Evolutionary conservation across 495 filamentous ascomycete species (phyloP).

Genomic region (Penicillium manginii): DNA sequence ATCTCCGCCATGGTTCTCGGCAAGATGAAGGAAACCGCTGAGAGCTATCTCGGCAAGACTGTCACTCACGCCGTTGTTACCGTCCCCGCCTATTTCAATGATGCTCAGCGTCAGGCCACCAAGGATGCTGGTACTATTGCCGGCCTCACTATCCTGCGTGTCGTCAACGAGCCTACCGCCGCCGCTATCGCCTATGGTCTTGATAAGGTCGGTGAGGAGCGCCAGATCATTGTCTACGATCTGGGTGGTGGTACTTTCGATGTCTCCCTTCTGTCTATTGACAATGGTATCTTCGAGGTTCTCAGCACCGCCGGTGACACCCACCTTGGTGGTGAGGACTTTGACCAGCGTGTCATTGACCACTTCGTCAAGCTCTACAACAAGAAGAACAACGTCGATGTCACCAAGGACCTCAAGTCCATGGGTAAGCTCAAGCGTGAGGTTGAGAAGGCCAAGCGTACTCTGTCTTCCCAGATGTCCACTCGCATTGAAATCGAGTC

Average conservation of each 20-base stretch:
- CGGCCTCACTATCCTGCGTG: slow-evolving; percentile 93
- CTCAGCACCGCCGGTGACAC: slow-evolving; percentile 98
- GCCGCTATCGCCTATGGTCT: slow-evolving; percentile 96
- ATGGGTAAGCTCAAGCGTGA: slow-evolving; percentile 99
- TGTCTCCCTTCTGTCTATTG: slow-evolving; percentile 97
- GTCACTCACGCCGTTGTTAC: slow-evolving; percentile 95
- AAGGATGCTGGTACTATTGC: slow-evolving; percentile 97
- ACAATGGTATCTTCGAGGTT: slow-evolving; percentile 97
- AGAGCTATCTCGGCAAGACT: slow-evolving; percentile 86
- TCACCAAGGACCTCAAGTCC: slow-evolving; percentile 94
- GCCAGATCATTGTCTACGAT: slow-evolving; percentile 96
- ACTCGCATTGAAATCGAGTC: slow-evolving; percentile 98
- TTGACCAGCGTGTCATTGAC: slow-evolving; percentile 97
- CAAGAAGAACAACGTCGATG: slow-evolving; percentile 94
- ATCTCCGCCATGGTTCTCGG: slow-evolving; percentile 80
- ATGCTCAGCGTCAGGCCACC: slow-evolving; percentile 95
- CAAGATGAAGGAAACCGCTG: slow-evolving; percentile 96
- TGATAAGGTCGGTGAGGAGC: slow-evolving; percentile 83
- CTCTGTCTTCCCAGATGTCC: slow-evolving; percentile 97
- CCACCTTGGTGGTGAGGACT: slow-evolving; percentile 99
- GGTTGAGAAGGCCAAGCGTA: slow-evolving; percentile 99
- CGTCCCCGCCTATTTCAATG: slow-evolving; percentile 97
- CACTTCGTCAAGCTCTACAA: slow-evolving; percentile 98
- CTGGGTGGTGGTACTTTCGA: slow-evolving; percentile 99
- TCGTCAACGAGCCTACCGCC: slow-evolving; percentile 96